Evolutionary conservation across 345 rosid species (phyloP).

Genomic region (Brassica cretica): DNA sequence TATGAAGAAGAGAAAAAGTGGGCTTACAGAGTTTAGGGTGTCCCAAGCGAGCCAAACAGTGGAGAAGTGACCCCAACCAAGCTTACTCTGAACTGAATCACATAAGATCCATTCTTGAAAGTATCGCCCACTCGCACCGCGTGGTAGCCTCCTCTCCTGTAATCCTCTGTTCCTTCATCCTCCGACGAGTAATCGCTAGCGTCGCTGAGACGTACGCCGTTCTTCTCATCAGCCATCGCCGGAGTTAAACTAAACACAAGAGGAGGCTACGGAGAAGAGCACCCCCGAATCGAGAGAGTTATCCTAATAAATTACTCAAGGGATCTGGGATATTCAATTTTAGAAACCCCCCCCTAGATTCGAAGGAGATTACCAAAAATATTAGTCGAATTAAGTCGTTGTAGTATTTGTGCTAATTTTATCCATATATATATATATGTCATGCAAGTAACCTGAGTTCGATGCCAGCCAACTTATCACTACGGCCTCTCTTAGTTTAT

Average conservation of each 20-base stretch:
- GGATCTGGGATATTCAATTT: slow-evolving; percentile 1
- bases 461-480: too few relatives aligned
- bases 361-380: neutral
- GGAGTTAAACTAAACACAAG: neutral
- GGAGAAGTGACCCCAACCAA: slow-evolving; percentile 96
- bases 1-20: neutral
- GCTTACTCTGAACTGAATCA: slow-evolving; percentile 87
- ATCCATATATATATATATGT: too few relatives aligned
- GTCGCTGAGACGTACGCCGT: slow-evolving; percentile 49
- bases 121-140: slow-evolving; percentile 75
- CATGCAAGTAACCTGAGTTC: too few relatives aligned
- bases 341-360: slow-evolving; percentile 2
- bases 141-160: slow-evolving; percentile 89
- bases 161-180: slow-evolving; percentile 48
- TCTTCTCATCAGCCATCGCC: slow-evolving; percentile 68
- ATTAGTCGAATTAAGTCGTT: neutral
- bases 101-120: slow-evolving; percentile 84
- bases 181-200: slow-evolving; percentile 78
- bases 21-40: slow-evolving; percentile 56
- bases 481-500: too few relatives aligned
- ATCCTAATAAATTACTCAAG: too few relatives aligned
- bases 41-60: slow-evolving; percentile 99
- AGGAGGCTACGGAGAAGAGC: neutral
- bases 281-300: too few relatives aligned
- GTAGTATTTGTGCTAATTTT: too few relatives aligned